Base-by-base conservation (phyloP, 1,284 basidiomycete species). In the Rhodotorula sp. region DNA sequence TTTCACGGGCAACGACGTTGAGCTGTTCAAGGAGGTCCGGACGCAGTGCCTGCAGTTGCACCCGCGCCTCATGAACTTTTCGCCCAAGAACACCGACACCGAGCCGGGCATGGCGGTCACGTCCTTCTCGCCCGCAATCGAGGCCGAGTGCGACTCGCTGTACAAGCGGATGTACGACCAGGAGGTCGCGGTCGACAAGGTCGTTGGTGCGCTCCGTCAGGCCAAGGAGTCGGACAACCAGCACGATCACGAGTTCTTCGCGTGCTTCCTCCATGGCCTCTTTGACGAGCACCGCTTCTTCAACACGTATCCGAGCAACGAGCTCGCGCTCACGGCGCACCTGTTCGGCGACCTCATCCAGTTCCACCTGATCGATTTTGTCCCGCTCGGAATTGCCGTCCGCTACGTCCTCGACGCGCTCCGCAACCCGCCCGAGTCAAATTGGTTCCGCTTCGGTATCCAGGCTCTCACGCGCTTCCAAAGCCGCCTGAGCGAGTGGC, bases 231-330 rank as follows among this genome's bases (percentile, higher is more conserved):
- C 95, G 36, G 86, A 87, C 39, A 92, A 91, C 78, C 81, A 88
- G 53, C 89, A 90, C 74, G 94, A 98, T 78, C 93, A 95, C 81
- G 93, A 99, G 84, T 88, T 97, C 71, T 97, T 99, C 81, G 97
- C 95, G 22, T 98, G 95, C 86, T 96, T 97, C 88, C 89, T 99
- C 64, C 95, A 98, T 84, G 97, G 97, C 84, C 88, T 99, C 66
- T 99, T 99, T 83, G 97, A 99, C 87, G 97, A 99, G 85, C 97
- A 97, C 88, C 94, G 95, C 80, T 99, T 97, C 85, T 97, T 99
- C 88, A 93, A 97, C 81, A 91, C 92, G 64, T 96, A 99, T 80
- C 97, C 97, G 25, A 87, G 91, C 41, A 91, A 94, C 73, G 94
- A 99, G 84, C 87, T 99, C 60, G 89, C 90, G 57, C 94, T 99